Evolutionary conservation across 345 rosid genomes (phyloP).

Genomic region (Triadica sebifera): DNA sequence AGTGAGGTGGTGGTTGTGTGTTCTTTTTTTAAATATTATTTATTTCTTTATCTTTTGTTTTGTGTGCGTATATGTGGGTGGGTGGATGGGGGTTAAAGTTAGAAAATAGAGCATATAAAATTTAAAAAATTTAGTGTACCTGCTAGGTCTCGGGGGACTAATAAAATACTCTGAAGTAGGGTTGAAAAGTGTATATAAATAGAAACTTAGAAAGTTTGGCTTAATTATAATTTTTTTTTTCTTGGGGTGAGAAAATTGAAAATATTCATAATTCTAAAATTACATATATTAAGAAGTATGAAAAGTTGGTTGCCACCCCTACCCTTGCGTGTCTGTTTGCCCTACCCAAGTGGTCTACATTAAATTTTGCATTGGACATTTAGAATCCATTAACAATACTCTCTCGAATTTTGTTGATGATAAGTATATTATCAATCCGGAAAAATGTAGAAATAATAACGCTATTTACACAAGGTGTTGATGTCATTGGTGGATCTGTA

Average conservation of each 20-base stretch:
- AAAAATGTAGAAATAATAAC: background rate
- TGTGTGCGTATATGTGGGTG: too few species aligned
- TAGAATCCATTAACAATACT: background rate
- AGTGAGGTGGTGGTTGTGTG: too few species aligned
- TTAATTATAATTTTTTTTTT: too few species aligned
- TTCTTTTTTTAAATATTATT: too few species aligned
- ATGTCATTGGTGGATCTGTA: slow-evolving; percentile 25
- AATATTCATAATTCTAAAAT: background rate
- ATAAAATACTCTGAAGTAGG: background rate
- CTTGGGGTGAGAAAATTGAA: background rate
- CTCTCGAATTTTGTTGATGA: background rate
- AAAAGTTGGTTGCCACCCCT: too few species aligned
- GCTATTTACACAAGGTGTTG: background rate
- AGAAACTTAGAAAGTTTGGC: too few species aligned
- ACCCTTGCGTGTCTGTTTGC: too few species aligned
- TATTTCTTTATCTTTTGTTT: too few species aligned
- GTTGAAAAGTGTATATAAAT: too few species aligned
- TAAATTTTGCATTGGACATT: background rate
- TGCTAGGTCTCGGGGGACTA: background rate
- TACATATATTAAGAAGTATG: background rate
- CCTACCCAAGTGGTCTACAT: background rate
- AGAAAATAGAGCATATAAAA: background rate
- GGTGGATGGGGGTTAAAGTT: background rate
- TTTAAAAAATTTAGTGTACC: background rate
- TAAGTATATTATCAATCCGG: background rate